These are phyloP conservation scores for Acephala macrosclerotiorum DNA, from an alignment of 2,329 filamentous ascomycete genomes.

Conservation along the genomic window DNA sequence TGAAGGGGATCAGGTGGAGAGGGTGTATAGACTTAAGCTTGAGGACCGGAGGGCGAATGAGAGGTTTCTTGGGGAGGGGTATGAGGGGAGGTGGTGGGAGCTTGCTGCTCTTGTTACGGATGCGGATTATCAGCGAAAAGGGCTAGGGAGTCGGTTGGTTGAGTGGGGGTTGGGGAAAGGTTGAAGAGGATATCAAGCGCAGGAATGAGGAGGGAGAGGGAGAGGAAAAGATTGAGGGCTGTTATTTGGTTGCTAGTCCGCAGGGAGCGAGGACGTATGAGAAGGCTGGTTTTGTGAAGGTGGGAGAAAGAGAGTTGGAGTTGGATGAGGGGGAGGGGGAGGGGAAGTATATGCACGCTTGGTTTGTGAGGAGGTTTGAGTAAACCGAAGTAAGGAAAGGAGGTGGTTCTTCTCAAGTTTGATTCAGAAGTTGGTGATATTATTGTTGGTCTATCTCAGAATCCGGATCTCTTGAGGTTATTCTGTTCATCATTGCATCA, in stretches of 20 bases:
- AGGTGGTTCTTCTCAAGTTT: too few species aligned
- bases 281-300: not conserved
- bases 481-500: too few species aligned
- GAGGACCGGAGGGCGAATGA: conserved; percentile 18
- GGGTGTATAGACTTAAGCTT: conserved; percentile 1
- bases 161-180: conserved; percentile 11
- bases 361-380: conserved; percentile 14
- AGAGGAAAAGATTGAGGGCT: conserved; percentile 1
- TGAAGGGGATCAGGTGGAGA: not conserved
- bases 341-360: conserved; percentile 16
- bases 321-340: conserved; percentile 5
- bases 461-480: too few species aligned
- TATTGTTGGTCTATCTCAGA: too few species aligned
- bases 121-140: conserved; percentile 18
- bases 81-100: conserved; percentile 14
- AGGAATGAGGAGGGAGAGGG: conserved; percentile 3
- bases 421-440: too few species aligned
- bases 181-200: conserved; percentile 6
- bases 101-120: conserved; percentile 16
- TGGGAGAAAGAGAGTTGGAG: conserved; percentile 1
- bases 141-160: conserved; percentile 16
- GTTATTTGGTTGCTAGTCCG: conserved; percentile 8
- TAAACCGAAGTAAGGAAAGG: not conserved
- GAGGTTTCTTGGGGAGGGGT: conserved; percentile 14
- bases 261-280: conserved; percentile 1